Evolutionary conservation across 495 filamentous ascomycete species (phyloP).

Genomic region (Penicillium canariense): DNA sequence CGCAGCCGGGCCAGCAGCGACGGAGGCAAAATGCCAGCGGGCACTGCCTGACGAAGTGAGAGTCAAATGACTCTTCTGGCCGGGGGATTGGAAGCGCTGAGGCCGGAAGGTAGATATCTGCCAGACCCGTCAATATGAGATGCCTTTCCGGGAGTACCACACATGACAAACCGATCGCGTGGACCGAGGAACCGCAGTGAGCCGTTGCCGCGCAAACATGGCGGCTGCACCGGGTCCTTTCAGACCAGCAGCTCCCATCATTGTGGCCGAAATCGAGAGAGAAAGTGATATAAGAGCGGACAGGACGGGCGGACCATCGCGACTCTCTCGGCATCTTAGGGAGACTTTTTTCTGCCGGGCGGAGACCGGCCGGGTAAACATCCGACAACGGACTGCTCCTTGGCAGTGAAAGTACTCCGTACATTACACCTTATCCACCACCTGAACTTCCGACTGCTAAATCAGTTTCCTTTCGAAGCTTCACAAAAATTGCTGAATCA

Average conservation of each 20-base stretch:
- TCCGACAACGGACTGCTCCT: neutral
- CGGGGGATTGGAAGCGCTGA: constrained; percentile 24
- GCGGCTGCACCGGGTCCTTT: constrained; percentile 31
- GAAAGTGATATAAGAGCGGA: constrained; percentile 11
- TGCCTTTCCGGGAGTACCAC: constrained; percentile 2
- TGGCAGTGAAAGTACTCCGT: neutral
- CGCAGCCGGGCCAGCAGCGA: constrained; percentile 23
- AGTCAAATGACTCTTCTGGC: constrained; percentile 23
- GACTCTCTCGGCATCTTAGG: constrained; percentile 17
- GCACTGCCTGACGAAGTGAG: constrained; percentile 23
- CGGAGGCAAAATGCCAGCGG: constrained; percentile 25
- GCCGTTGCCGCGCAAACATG: constrained; percentile 35
- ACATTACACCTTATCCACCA: too few species aligned
- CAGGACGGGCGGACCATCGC: constrained; percentile 12
- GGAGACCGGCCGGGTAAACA: constrained; percentile 22
- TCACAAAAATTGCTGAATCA: too few species aligned
- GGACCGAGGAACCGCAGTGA: constrained; percentile 31
- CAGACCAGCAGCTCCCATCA: constrained; percentile 39
- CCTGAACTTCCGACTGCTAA: too few species aligned
- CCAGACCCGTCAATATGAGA: constrained; percentile 22
- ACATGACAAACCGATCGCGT: constrained; percentile 38
- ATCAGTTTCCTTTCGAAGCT: too few species aligned
- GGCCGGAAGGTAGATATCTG: constrained; percentile 43
- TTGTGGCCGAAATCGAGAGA: constrained; percentile 19
- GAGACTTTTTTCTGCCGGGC: constrained; percentile 44